These are phyloP conservation scores for Saprolegnia parasitica DNA, from an alignment of 352 stramenopile species.

Conservation along the genomic window DNA sequence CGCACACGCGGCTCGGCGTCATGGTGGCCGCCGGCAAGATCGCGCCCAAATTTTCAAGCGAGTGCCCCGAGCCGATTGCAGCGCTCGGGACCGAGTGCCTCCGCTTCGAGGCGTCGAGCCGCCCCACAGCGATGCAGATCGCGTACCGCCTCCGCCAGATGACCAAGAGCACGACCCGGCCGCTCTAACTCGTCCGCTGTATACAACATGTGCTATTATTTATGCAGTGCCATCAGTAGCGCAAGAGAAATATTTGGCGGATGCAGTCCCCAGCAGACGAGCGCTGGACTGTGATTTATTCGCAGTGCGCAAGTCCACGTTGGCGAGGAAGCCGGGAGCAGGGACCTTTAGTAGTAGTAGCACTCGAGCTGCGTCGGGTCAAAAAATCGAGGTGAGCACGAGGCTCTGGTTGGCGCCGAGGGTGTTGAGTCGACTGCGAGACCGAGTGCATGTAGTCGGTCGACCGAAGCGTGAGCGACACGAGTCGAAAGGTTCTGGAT, in stretches of 20 bases:
- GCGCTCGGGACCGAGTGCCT: conserved; percentile 22
- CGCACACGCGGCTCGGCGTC: conserved; percentile 25
- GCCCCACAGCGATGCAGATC: conserved; percentile 27
- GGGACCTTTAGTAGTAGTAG: conserved; percentile 2
- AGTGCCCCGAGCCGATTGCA: background rate
- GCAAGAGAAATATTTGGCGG: background rate
- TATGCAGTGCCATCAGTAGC: background rate
- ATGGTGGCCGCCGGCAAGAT: conserved; percentile 23
- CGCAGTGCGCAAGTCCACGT: background rate
- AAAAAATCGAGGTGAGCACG: conserved; percentile 5
- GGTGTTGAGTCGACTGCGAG: conserved; percentile 13
- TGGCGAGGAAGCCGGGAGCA: conserved; percentile 1
- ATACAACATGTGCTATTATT: conserved; percentile 8
- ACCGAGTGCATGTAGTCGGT: conserved; percentile 3
- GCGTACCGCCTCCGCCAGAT: conserved; percentile 21
- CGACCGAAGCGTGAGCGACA: conserved; percentile 10
- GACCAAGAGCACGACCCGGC: background rate
- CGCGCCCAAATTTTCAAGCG: conserved; percentile 11
- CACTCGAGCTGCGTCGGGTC: conserved; percentile 12
- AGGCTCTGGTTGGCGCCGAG: conserved; percentile 15
- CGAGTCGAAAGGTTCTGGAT: conserved; percentile 13
- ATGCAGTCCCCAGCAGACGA: background rate
- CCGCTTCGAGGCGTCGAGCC: conserved; percentile 19
- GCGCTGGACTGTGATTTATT: background rate
- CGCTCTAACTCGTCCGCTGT: background rate